Evolutionary conservation across 1,139 yeast genomes (phyloP), one percentile per base, ranked within the genome.

Genomic region (Yamadazyma pseudoaaseri): DNA sequence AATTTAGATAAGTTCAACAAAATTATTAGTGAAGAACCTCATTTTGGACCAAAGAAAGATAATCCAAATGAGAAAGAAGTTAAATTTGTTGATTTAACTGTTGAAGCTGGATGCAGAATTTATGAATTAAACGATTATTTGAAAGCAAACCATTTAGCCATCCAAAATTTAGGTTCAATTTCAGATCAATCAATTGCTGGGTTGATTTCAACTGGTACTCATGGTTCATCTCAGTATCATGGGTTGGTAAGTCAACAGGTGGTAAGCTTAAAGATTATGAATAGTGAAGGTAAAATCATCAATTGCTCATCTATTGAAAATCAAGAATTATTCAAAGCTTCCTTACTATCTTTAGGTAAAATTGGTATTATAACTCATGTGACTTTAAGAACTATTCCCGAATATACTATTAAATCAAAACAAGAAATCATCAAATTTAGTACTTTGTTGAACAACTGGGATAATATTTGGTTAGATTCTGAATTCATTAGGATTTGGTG

Each of bases 401-500:
- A 79, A 18, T 92, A 86, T 61, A 86, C 87, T 40, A 74, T 92
- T 43, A 82, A 77, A 56, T 82, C 96, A 10, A 71, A 76, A 31
- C 95, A 86, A 56, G 95, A 89, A 58, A 82, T 89, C 29, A 79
- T 90, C 47, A 66, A 79, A 24, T 87, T 90, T 52, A 83, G 81
- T 20, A 76, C 87, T 6, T 65, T 90, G 30, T 58, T 89, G 47
- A 67, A 70, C 12, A 63, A 75, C 49, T 79, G 94, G 89, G 80
- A 79, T 39, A 67, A 71, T 11, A 62, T 90, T 28, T 92, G 97
- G 96, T 77, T 86, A 6, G 81, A 86, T 34, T 75, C 90, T n/a
- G 98, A 92, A 61, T 92, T 81, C 51, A 82, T 87, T 29, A 76
- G 97, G 44, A 77, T 89, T 32, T 92, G 97, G 97, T 92, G 98